Evolutionary conservation across 345 rosid genomes (phyloP), one percentile per base, ranked within the genome.

Genomic region (Ceriops decandra): DNA sequence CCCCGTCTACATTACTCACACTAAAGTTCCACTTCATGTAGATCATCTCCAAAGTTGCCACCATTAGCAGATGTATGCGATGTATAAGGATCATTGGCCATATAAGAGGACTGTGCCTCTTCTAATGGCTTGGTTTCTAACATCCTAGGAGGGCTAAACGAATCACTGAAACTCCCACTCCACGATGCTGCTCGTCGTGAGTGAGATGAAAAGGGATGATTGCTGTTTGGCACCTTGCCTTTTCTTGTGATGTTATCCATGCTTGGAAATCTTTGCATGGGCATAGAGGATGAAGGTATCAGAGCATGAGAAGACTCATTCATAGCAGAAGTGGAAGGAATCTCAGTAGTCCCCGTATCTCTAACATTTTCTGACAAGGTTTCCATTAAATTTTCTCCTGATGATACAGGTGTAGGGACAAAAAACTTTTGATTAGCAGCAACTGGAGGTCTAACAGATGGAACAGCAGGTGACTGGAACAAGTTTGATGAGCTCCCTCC

Each of bases 11-110:
- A 52, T 71, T 57, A 66, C 63, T 63, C 69, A 57, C 28, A 32
- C 75, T 88, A 95, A 76, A 95, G 93, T 64, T 90, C 95, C 82
- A 95, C 99, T 74, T 91, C 96, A 11, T 95, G 96, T 47, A 95
- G 93, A 60, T 95, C 98, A 32, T 88, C 96, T 27, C 85, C 91
- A 38, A 84, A 21, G 7, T 53, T 53, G 58, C 57, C 58, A 8
- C 58, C 58, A n/a, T 53, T 24, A 21, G 28, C 27, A 53, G 27
- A 28, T 22, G 24, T 54, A 22, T 26, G 27, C 22, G 1, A 0
- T 52, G 21, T 62, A 32, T 74, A 63, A 64, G 78, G 68, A 20
- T 74, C 13, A 58, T 53, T 68, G 5, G 84, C 86, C 85, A 73
- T 74, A 62, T 60, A 72, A 17, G 72, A 9, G 0, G 82, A 36